Conservation (phyloP, 306 rosid genomes). For the Trichosanthes truncata region DNA sequence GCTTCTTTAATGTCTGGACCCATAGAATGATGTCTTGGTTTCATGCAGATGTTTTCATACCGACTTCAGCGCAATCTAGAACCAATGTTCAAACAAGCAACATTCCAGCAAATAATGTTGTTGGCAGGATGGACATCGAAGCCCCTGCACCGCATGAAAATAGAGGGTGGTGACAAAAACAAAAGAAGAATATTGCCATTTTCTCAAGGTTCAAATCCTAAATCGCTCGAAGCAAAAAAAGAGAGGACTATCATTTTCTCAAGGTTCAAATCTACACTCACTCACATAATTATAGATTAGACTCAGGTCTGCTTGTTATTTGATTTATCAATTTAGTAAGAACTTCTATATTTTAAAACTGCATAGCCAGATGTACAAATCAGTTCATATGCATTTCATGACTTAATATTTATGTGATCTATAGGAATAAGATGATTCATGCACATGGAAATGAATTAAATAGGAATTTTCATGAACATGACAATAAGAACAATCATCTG, state of each 20-base stretch:
- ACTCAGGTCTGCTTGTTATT: not conserved
- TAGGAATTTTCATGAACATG: too few relatives aligned
- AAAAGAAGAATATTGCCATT: not conserved
- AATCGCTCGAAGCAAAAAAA: not conserved
- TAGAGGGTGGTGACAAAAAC: not conserved
- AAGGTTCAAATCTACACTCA: not conserved
- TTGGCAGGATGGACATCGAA: not conserved
- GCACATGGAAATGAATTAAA: too few relatives aligned
- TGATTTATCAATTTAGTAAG: not conserved
- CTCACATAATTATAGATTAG: not conserved
- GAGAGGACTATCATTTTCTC: not conserved
- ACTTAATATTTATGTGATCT: not conserved
- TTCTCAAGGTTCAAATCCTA: not conserved
- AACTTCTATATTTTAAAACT: not conserved
- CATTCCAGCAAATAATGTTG: not conserved
- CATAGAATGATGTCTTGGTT: not conserved
- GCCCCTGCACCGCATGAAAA: not conserved
- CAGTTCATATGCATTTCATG: not conserved
- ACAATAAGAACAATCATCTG: too few relatives aligned
- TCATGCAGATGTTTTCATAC: not conserved
- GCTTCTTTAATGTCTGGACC: not conserved
- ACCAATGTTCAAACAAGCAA: not conserved
- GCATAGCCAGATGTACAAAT: not conserved
- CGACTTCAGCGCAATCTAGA: not conserved
- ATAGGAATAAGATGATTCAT: too few relatives aligned